These are phyloP conservation scores for Croton laevigatus DNA, from an alignment of 441 rosid species.

Conservation along the genomic window DNA sequence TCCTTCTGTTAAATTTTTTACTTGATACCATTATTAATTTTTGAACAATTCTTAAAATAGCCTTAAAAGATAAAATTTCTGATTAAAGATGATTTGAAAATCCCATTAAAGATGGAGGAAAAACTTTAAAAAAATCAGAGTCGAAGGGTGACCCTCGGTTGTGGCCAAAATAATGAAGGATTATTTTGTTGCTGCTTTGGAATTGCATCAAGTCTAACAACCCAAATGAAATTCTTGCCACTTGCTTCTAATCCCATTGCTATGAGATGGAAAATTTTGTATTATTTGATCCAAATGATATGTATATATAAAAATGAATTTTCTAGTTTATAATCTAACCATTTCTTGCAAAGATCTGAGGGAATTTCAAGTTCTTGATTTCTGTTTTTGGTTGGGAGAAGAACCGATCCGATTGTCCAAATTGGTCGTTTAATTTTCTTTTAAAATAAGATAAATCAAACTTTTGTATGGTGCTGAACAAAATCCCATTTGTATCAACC, in stretches of 20 bases:
- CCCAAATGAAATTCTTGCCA: conserved; percentile 67
- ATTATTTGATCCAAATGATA: conserved; percentile 66
- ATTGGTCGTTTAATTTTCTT: conserved; percentile 45
- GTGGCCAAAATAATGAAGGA: no score
- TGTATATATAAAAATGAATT: conserved; percentile 53
- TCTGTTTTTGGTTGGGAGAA: conserved; percentile 33
- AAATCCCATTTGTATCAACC: conserved; percentile 49
- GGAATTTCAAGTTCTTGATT: conserved; percentile 19
- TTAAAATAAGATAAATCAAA: conserved; percentile 53
- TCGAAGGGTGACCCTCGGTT: no score
- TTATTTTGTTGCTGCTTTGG: no score
- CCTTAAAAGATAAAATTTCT: no score
- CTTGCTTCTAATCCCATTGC: conserved; percentile 59
- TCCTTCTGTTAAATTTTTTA: no score
- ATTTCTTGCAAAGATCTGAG: conserved; percentile 34
- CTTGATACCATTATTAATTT: no score
- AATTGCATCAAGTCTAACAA: no score
- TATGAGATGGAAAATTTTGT: conserved; percentile 54
- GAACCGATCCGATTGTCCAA: conserved; percentile 61
- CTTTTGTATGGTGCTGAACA: conserved; percentile 58
- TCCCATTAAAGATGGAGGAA: no score
- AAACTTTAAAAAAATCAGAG: no score
- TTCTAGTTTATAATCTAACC: conserved; percentile 54
- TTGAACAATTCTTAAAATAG: no score
- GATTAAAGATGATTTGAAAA: no score